These are phyloP conservation scores for Salix udensis DNA, from an alignment of 345 rosid species.

Conservation along the genomic window DNA sequence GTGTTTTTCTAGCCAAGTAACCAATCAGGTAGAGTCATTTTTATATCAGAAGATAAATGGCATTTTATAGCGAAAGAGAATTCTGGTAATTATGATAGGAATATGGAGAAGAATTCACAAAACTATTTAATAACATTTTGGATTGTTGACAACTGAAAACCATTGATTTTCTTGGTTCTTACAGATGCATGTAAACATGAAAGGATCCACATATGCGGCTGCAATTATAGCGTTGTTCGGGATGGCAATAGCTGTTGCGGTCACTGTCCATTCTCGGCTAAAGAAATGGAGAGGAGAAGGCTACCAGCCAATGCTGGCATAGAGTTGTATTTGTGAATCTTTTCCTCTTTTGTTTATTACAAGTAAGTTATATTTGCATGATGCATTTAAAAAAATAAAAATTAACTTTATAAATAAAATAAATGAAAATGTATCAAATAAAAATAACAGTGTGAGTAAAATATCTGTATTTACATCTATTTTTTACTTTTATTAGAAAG, in stretches of 20 bases:
- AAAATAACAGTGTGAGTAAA: no score
- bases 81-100: background rate
- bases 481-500: no score
- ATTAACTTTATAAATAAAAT: no score
- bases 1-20: no score
- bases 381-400: no score
- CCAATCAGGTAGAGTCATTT: background rate
- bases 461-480: no score
- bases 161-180: background rate
- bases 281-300: slow-evolving; percentile 38
- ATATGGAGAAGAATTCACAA: no score
- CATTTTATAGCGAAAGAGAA: background rate
- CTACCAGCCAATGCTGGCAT: slow-evolving; percentile 35
- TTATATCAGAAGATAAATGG: background rate
- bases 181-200: slow-evolving; percentile 21
- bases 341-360: no score
- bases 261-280: slow-evolving; percentile 18
- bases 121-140: no score
- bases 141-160: no score
- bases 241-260: slow-evolving; percentile 21
- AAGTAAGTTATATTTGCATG: no score
- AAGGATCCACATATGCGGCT: slow-evolving; percentile 5
- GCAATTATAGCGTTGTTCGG: slow-evolving; percentile 24
- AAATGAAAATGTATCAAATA: no score
- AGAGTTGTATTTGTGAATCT: background rate